Evolutionary conservation across 2,329 filamentous ascomycete species (phyloP).

Genomic region (Colletotrichum tanaceti): DNA sequence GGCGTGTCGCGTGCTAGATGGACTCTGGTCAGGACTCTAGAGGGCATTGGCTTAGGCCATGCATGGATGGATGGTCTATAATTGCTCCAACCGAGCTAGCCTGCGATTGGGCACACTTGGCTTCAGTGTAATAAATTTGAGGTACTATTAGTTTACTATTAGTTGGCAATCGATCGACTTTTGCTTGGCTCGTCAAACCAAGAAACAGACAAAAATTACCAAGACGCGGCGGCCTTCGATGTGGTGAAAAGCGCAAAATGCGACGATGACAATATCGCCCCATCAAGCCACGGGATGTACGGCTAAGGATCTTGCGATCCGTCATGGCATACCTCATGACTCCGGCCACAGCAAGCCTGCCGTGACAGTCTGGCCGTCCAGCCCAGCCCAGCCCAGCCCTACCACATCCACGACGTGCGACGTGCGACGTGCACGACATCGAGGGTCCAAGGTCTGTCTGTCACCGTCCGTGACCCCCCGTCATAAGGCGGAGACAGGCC

Average conservation of each 20-base stretch:
- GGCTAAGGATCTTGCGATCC: not conserved
- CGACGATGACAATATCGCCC: constrained; percentile 11
- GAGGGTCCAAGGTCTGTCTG: constrained; percentile 16
- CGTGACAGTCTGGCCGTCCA: constrained; percentile 5
- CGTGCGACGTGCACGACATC: constrained; percentile 18
- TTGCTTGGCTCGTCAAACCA: constrained; percentile 8
- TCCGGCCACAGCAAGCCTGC: constrained; percentile 31
- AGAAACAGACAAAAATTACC: constrained; percentile 20
- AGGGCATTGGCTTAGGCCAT: constrained; percentile 5
- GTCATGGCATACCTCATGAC: constrained; percentile 30
- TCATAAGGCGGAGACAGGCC: constrained; percentile 36
- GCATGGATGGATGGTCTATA: constrained; percentile 13
- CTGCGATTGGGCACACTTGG: constrained; percentile 6
- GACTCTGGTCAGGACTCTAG: not conserved
- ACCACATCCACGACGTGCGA: constrained; percentile 12
- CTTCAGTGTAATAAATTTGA: constrained; percentile 6
- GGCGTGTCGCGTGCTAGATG: not conserved
- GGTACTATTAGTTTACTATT: constrained; percentile 32
- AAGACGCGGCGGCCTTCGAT: not conserved
- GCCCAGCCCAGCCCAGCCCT: constrained; percentile 34
- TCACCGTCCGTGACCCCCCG: constrained; percentile 23
- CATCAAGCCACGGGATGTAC: constrained; percentile 5
- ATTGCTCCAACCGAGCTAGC: constrained; percentile 9
- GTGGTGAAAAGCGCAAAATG: not conserved
- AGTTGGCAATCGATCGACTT: constrained; percentile 11